Evolutionary conservation across 176 grass and related monocot species (phyloP), one percentile per base, ranked within the genome.

Genomic region (Bonia amplexicaulis): DNA sequence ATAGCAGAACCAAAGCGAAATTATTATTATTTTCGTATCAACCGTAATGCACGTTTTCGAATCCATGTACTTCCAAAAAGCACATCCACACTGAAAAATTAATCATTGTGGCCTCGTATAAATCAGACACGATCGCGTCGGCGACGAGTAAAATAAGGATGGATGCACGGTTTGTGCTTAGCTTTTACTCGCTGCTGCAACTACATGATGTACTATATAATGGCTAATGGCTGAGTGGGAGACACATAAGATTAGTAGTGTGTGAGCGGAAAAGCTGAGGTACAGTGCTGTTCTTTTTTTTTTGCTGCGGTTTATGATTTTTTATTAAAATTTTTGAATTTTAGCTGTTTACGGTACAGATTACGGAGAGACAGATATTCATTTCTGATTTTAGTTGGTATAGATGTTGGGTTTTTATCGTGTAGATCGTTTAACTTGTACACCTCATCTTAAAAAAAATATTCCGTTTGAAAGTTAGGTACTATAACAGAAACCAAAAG

Each of bases 141-240:
- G 90, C 78, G 33, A 92, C 48, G 58, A 92, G 83, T 89, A 92
- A 83, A 83, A 70, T 86, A 86, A 86, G 78, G 61, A 57, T 62
- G 79, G 27, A 25, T 65, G 78, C 82, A 57, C 77, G 66, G 47
- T 64, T 85, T 67, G 64, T 77, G 33, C 72, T 39, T 42, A 85
- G 73, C 81, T 80, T 87, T 86, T 91, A 31, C 31, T 71, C 49
- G 52, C 60, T 65, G 76, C 17, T 45, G 37, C 71, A 33, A 69
- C 67, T 62, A 31, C 11, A 23, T n/a, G 31, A 23, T n/a, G 31
- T 67, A 47, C 12, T 75, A 62, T 66, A 46, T 85, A 70, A 85
- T 69, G 51, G 81, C 89, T 75, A 92, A 87, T 90, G 84, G 88
- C 55, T 88, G 76, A 88, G 90, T 92, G 90, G 85, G 90, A 84